phyloP scores from a whole-genome alignment of 2,329 filamentous ascomycete species.

The Colletotrichum trifolii region DNA sequence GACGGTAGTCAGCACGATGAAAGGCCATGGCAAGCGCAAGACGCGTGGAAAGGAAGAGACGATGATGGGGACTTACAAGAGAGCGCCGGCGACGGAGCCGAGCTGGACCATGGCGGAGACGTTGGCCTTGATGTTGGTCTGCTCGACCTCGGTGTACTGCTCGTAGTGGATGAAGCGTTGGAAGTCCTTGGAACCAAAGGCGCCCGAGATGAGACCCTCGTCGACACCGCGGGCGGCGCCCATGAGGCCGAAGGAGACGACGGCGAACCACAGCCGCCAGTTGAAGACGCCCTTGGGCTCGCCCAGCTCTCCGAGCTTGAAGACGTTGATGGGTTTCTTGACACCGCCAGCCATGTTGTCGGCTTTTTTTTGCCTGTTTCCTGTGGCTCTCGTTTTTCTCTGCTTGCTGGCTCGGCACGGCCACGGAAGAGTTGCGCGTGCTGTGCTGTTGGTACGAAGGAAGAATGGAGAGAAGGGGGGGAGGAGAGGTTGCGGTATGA shows the following conservation, averaged over 20 bases:
- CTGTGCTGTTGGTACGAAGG: not conserved
- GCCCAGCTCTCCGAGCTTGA: slow-evolving; percentile 70
- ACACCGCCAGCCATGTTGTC: slow-evolving; percentile 49
- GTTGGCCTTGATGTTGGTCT: slow-evolving; percentile 78
- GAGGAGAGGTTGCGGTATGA: slow-evolving; percentile 19
- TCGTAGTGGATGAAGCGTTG: slow-evolving; percentile 67
- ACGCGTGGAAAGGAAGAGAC: not conserved
- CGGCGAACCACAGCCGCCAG: slow-evolving; percentile 82
- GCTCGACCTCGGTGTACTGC: slow-evolving; percentile 61
- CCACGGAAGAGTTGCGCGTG: not conserved
- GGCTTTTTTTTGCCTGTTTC: not conserved
- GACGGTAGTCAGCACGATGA: slow-evolving; percentile 3
- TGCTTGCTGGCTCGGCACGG: slow-evolving; percentile 10
- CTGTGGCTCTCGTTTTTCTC: not conserved
- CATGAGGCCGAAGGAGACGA: slow-evolving; percentile 78
- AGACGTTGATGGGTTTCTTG: slow-evolving; percentile 71
- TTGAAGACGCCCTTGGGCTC: slow-evolving; percentile 80
- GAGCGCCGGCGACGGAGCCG: slow-evolving; percentile 77
- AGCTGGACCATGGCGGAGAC: slow-evolving; percentile 86
- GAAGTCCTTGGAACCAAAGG: slow-evolving; percentile 75
- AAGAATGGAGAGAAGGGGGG: not conserved
- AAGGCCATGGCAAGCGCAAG: no score
- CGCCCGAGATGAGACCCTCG: slow-evolving; percentile 81
- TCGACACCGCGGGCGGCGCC: slow-evolving; percentile 84
- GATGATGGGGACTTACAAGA: slow-evolving; percentile 56